Base-by-base conservation (phyloP, 805 yeast species). In the Candida ipomoeae region DNA sequence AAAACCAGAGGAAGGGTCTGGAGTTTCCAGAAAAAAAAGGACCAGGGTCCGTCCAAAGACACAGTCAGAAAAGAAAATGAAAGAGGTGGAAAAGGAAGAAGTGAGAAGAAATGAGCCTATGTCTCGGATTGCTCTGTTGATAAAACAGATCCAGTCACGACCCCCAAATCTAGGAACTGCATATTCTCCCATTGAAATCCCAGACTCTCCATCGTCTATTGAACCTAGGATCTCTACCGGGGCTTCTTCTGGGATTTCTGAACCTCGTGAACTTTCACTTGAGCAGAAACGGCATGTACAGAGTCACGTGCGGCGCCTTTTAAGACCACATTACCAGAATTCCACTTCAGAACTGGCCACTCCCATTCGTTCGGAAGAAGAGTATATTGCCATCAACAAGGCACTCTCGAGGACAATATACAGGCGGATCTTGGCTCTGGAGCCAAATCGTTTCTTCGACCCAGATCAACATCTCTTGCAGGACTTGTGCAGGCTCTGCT, bases 351-450 rank as follows among this genome's bases (percentile, higher is more conserved):
- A 23, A 11, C 31, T 15, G 18, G 15, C 37, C n/a, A 10, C 29
- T 4, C 38, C 35, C 14, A 70, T 71, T 13, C 55, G 51, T 4
- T 48, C 65, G 3, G 76, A 73, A 53, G 60, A 58, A 10, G 67
- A 65, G 46, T 88, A 83, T 61, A 84, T 89, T 3, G 64, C 63
- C 14, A 74, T 87, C 48, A 87, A 87, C 65, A 80, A 79, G 66
- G 67, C 67, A 3, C 82, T 86, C 5, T 84, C 91, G 13, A 72
- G 88, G 47, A 68, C 69, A 40, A 63, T 86, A 17, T 87, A 88
- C 62, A 66, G 66, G 17, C 60, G 64, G 5, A 61, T 72, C 15
- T 43, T 60, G 32, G 26, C 33, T 8, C 44, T 17, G 44, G 45
- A 21, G 3, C 38, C 23, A 10, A 18, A 29, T 6, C 45, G 26